These are phyloP conservation scores for Cladophialophora carrionii DNA, from an alignment of 2,329 filamentous ascomycete species.

Conservation along the genomic window DNA sequence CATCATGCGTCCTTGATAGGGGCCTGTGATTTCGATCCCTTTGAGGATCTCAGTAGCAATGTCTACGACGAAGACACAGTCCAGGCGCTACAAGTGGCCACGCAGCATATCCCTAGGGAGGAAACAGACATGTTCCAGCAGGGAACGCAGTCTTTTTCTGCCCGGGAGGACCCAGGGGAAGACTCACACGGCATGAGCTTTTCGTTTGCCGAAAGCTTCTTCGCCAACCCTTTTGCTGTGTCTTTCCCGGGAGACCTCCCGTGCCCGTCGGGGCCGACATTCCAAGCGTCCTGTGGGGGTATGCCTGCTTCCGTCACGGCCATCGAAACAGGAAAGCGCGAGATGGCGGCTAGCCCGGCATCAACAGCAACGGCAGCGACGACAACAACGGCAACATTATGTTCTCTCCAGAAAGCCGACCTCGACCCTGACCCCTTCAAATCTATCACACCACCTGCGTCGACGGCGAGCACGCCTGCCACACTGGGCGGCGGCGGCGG, in stretches of 20 bases:
- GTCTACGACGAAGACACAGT: constrained; percentile 12
- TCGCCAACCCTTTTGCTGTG: constrained; percentile 36
- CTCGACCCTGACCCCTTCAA: not conserved
- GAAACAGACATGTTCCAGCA: not conserved
- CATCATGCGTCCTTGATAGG: constrained; percentile 13
- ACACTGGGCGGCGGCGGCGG: not conserved
- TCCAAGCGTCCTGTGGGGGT: not conserved
- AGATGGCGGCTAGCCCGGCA: not conserved
- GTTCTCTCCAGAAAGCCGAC: not conserved
- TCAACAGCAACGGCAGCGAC: not conserved
- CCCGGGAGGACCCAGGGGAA: constrained; percentile 6
- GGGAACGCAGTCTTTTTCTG: not conserved
- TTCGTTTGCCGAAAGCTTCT: constrained; percentile 32
- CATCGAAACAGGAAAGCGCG: not conserved
- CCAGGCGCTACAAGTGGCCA: constrained; percentile 9
- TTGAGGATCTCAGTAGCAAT: constrained; percentile 13
- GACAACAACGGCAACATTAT: too few relatives aligned
- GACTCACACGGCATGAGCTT: constrained; percentile 5
- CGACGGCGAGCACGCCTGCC: constrained; percentile 4
- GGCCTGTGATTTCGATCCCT: constrained; percentile 10
- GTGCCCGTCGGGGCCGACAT: constrained; percentile 20
- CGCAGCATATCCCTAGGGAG: constrained; percentile 3
- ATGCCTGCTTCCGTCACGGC: not conserved
- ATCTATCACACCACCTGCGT: constrained; percentile 4
- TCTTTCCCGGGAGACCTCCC: constrained; percentile 35